Conservation (phyloP, 805 yeast species). For the Pichia thaimueangensis region DNA sequence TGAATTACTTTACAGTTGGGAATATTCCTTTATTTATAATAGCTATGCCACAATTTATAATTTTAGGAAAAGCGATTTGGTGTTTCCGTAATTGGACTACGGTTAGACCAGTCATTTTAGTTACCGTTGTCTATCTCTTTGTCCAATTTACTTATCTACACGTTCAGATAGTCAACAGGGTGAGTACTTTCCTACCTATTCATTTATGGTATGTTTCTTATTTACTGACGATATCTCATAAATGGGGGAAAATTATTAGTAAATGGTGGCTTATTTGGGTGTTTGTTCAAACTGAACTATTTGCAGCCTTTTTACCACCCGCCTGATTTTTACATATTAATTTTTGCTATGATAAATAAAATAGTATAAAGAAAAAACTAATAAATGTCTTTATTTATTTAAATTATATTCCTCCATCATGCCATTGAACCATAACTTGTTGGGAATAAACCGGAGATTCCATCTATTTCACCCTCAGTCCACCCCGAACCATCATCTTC, state of each 20-base stretch:
- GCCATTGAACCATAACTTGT: constrained; percentile 53
- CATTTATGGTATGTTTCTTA: constrained; percentile 63
- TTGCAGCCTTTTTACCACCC: constrained; percentile 79
- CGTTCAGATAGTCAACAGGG: constrained; percentile 78
- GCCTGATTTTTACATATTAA: constrained; percentile 41
- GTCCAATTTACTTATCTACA: constrained; percentile 63
- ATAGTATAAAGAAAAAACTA: no score
- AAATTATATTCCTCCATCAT: no score
- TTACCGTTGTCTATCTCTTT: constrained; percentile 39
- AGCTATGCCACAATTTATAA: constrained; percentile 58
- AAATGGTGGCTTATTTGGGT: constrained; percentile 55
- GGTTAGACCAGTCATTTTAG: constrained; percentile 35
- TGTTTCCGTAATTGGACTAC: constrained; percentile 28
- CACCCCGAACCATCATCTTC: constrained; percentile 84
- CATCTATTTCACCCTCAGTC: constrained; percentile 84
- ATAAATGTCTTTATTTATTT: no score
- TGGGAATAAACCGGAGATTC: constrained; percentile 67
- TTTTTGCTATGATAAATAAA: no score
- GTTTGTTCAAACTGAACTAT: constrained; percentile 60
- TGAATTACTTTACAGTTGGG: constrained; percentile 73
- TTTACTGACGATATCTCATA: constrained; percentile 3
- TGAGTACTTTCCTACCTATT: constrained; percentile 71
- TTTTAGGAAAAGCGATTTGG: constrained; percentile 37
- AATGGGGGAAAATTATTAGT: constrained; percentile 19
- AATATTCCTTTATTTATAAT: constrained; percentile 80